Evolutionary conservation across 495 filamentous ascomycete species (phyloP).

Genomic region (Cladorrhinum samala): DNA sequence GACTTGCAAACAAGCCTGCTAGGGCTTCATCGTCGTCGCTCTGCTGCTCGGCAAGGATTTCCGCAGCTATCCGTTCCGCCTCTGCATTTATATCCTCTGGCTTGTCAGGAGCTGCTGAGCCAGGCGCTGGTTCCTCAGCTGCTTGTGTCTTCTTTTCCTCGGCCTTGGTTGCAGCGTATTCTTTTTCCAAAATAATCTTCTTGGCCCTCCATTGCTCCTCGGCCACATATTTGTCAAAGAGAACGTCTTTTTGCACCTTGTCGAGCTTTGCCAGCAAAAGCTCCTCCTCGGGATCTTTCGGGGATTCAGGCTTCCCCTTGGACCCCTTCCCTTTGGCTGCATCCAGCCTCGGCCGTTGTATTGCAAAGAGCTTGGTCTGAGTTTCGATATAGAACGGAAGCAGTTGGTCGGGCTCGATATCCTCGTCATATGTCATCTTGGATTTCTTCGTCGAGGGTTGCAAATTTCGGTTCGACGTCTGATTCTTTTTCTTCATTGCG

Average conservation of each 20-base stretch:
- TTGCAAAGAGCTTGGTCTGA: slow-evolving; percentile 63
- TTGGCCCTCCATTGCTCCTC: slow-evolving; percentile 66
- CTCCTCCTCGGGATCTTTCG: slow-evolving; percentile 45
- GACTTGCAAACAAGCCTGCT: slow-evolving; percentile 58
- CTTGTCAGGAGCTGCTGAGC: slow-evolving; percentile 18
- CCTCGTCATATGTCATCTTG: slow-evolving; percentile 44
- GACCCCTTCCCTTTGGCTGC: slow-evolving; percentile 39
- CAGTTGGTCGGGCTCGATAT: slow-evolving; percentile 66
- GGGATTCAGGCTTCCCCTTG: slow-evolving; percentile 20
- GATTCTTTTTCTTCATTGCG: slow-evolving; percentile 29
- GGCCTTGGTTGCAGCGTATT: slow-evolving; percentile 37
- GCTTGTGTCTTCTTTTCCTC: slow-evolving; percentile 33
- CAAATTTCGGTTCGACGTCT: slow-evolving; percentile 17
- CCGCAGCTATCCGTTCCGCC: slow-evolving; percentile 44
- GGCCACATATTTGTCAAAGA: slow-evolving; percentile 76
- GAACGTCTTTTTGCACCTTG: slow-evolving; percentile 72
- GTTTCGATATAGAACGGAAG: slow-evolving; percentile 67
- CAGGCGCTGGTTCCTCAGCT: slow-evolving; percentile 6
- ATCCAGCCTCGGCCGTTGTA: slow-evolving; percentile 55
- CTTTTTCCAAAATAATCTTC: slow-evolving; percentile 58
- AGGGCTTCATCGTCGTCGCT: slow-evolving; percentile 49
- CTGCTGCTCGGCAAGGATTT: slow-evolving; percentile 44
- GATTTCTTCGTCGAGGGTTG: slow-evolving; percentile 27
- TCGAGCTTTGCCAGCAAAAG: slow-evolving; percentile 65
- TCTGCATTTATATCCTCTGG: slow-evolving; percentile 46